Conservation (phyloP, 352 stramenopile species). For the Phytophthora palmivora region DNA sequence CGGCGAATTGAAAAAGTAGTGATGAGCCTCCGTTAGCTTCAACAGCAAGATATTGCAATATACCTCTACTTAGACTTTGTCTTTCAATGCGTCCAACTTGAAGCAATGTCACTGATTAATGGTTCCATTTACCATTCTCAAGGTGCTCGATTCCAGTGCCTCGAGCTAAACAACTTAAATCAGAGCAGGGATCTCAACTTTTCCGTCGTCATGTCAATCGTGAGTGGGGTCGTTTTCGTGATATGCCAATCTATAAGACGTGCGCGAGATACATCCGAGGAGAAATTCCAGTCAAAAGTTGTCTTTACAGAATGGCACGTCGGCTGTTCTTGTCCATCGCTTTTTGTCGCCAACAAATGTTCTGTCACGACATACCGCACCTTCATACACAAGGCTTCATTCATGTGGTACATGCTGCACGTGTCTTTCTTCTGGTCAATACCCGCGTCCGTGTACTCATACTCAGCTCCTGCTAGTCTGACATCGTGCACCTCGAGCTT, state of each 20-base stretch:
- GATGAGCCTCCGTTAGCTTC: neutral
- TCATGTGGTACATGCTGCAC: constrained; percentile 47
- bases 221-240: constrained; percentile 41
- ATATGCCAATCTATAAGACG: constrained; percentile 51
- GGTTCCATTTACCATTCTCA: too few species aligned
- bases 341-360: constrained; percentile 26
- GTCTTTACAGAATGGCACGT: constrained; percentile 36
- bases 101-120: too few species aligned
- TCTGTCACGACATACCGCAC: constrained; percentile 48
- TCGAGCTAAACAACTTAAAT: too few species aligned
- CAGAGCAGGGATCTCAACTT: constrained; percentile 16
- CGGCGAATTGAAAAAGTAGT: constrained; percentile 17
- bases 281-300: constrained; percentile 54
- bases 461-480: constrained; percentile 40
- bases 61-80: too few species aligned
- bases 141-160: too few species aligned
- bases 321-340: constrained; percentile 10
- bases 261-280: constrained; percentile 47
- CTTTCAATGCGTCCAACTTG: too few species aligned
- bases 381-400: constrained; percentile 48
- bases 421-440: constrained; percentile 33
- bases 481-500: constrained; percentile 38
- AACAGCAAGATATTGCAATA: too few species aligned
- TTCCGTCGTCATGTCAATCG: constrained; percentile 14
- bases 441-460: constrained; percentile 38